phyloP scores from a whole-genome alignment of 106 monocot species.

The Apostasia shenzhenica region DNA sequence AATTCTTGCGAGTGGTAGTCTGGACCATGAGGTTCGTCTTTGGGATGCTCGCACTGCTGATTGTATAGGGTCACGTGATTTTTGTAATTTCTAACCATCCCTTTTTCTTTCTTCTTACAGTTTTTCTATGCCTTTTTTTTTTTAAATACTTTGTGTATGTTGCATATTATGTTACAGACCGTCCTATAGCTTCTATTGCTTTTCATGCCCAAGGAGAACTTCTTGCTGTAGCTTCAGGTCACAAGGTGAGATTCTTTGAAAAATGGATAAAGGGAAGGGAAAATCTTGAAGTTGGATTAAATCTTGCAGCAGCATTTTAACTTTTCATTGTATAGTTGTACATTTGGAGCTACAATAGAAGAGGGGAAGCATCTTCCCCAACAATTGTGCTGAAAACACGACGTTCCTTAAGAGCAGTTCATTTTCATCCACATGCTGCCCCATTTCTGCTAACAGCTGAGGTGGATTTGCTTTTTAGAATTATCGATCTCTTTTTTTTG shows the following conservation, averaged over 20 bases:
- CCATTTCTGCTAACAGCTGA: constrained; percentile 90
- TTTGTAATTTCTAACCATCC: constrained; percentile 46
- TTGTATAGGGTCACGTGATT: constrained; percentile 77
- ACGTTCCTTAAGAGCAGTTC: constrained; percentile 90
- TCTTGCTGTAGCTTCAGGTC: constrained; percentile 98
- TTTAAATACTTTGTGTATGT: neutral
- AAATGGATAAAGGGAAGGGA: neutral
- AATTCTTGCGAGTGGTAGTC: constrained; percentile 95
- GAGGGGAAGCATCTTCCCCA: constrained; percentile 63
- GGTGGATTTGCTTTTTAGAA: constrained; percentile 25
- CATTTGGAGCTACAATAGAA: constrained; percentile 89
- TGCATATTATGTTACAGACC: constrained; percentile 44
- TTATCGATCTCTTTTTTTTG: neutral
- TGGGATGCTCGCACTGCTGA: constrained; percentile 87
- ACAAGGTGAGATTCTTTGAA: constrained; percentile 49
- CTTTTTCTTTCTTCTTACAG: neutral
- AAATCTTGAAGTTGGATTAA: neutral
- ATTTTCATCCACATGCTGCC: constrained; percentile 95
- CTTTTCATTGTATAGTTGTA: constrained; percentile 49
- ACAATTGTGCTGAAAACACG: constrained; percentile 76
- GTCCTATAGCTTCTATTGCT: constrained; percentile 95
- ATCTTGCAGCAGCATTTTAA: neutral
- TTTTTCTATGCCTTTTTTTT: neutral
- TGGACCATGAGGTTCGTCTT: constrained; percentile 94
- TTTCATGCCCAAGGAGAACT: constrained; percentile 95